These are phyloP conservation scores for Fusarium tricinctum DNA, from an alignment of 2,329 filamentous ascomycete genomes.

Conservation along the genomic window DNA sequence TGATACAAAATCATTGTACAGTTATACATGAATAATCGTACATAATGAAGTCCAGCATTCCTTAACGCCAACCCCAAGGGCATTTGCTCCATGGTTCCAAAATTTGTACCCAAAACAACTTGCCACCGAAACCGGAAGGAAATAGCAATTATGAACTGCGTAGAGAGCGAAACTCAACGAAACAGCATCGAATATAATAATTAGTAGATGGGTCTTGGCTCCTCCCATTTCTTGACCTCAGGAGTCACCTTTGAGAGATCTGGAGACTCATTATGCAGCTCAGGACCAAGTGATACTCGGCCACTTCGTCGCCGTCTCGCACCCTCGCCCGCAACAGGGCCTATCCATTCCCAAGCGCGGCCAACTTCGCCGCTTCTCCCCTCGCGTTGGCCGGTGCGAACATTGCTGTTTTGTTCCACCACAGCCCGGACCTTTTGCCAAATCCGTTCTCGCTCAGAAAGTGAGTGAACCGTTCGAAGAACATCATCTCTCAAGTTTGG, in stretches of 20 bases:
- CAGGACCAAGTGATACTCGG: conserved; percentile 63
- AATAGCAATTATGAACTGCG: conserved; percentile 31
- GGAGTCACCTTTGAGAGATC: conserved; percentile 43
- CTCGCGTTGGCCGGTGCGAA: conserved; percentile 81
- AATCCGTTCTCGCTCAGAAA: conserved; percentile 80
- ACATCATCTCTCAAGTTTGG: conserved; percentile 94
- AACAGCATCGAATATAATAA: conserved; percentile 15
- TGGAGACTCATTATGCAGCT: conserved; percentile 55
- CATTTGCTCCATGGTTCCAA: conserved; percentile 29
- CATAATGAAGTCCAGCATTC: conserved; percentile 32
- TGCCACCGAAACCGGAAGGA: conserved; percentile 27
- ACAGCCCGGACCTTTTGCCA: conserved; percentile 88
- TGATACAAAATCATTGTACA: conserved; percentile 19
- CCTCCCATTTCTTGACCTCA: conserved; percentile 58
- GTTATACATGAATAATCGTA: conserved; percentile 31
- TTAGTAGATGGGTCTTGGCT: conserved; percentile 60
- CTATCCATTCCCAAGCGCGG: conserved; percentile 79
- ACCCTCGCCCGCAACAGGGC: conserved; percentile 64
- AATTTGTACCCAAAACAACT: conserved; percentile 30
- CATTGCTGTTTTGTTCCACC: conserved; percentile 94
- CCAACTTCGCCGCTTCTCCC: conserved; percentile 74
- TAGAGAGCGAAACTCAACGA: conserved; percentile 2
- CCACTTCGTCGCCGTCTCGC: conserved; percentile 65
- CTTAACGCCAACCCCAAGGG: conserved; percentile 43
- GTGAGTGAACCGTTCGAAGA: conserved; percentile 82